Base-by-base conservation (phyloP, 2,329 filamentous ascomycete species). In the Ceratocystis albifundus region DNA sequence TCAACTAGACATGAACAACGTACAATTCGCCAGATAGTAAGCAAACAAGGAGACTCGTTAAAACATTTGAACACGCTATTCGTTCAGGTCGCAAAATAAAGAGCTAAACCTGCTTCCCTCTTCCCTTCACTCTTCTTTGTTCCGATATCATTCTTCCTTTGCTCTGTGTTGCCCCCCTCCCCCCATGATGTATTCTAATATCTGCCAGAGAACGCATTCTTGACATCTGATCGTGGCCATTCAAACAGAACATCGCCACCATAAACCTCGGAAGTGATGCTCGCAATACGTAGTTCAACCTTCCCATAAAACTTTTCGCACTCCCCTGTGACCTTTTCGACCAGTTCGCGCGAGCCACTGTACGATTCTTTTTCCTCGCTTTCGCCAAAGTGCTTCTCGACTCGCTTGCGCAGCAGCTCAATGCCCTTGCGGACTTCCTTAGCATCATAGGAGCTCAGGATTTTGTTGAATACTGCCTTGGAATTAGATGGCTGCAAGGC, bases 371-470 rank as follows among this genome's bases (percentile, higher is more conserved):
- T 88, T 70, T 96, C 90, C 71, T 95, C 90, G 4, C 87, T 88
- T 70, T 96, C 90, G 55, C 90, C 90, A 79, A 97, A 97, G 76
- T 97, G 93, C 78, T 97, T 99, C 77, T 97, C 93, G 0, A 97
- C 89, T 62, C 93, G 84, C 78, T 96, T 96, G 72, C 88, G 88
- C 70, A 97, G 80, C 65, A 89, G 84, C 72, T 96, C 90, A 70
- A 96, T 88, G n/a, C 93, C 92, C 73, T 92, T 91, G 70, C 88
- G 84, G 55, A 96, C 83, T 75, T 96, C 91, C 74, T 89, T 92
- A 22, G 80, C 80, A 74, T 97, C 93, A 74, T 94, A 89, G 57
- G 83, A 82, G 66, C 87, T 82, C 44, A 96, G 80, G 3, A 96
- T 78, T 77, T 96, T 96, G 80, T 92, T 93, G 74, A 94, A 95